Evolutionary conservation across 2,329 filamentous ascomycete species (phyloP).

Genomic region (Cordyceps tenuipes): DNA sequence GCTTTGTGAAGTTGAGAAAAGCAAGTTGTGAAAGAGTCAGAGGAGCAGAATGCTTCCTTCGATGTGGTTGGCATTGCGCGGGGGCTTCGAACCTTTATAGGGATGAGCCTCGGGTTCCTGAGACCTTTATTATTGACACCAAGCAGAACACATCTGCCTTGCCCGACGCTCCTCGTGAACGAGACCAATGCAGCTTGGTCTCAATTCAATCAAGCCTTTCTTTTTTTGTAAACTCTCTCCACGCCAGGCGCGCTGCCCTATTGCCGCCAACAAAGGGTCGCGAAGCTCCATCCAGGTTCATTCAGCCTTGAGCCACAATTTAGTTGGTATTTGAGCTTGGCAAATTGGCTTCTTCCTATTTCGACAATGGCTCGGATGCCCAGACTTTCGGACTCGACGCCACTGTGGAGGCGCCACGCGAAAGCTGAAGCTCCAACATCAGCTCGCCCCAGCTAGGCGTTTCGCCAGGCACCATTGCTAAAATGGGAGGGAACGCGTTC

Average conservation of each 20-base stretch:
- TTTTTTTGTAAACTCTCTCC: not conserved
- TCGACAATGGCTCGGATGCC: not conserved
- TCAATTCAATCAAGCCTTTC: too few relatives aligned
- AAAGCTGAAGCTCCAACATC: slow-evolving; percentile 3
- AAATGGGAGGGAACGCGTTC: slow-evolving; percentile 2
- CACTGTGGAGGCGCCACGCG: not conserved
- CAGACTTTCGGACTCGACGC: not conserved
- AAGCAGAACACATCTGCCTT: not conserved
- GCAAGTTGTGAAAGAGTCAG: not conserved
- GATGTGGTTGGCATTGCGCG: too few relatives aligned
- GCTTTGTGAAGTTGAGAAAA: not conserved
- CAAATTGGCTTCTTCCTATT: not conserved
- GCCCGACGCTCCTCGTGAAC: not conserved
- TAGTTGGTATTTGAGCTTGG: not conserved
- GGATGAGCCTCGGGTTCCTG: not conserved
- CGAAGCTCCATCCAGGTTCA: not conserved
- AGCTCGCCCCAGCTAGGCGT: not conserved
- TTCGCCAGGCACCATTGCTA: not conserved
- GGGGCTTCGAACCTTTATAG: not conserved
- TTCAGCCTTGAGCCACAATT: slow-evolving; percentile 1
- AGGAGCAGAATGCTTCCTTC: not conserved
- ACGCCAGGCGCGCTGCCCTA: not conserved
- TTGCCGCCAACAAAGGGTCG: not conserved
- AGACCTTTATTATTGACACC: not conserved
- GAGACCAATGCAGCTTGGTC: not conserved